Evolutionary conservation across 208 protist genomes (phyloP).

Genomic region (Tritrichomonas musculus): DNA sequence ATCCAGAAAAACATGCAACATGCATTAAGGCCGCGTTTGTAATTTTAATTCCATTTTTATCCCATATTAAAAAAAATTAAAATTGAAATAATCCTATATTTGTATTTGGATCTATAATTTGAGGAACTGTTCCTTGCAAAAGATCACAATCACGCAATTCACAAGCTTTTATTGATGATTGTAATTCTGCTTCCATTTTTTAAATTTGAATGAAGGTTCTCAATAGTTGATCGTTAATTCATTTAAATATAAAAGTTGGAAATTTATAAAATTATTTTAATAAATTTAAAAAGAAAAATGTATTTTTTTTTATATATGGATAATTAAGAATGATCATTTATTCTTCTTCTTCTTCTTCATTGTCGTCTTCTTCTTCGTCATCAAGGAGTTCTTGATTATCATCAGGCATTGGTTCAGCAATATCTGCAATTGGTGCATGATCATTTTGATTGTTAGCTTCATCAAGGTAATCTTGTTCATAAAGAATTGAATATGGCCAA

Average conservation of each 20-base stretch:
- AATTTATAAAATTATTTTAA: no score
- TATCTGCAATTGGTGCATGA: no score
- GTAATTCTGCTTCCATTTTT: neutral
- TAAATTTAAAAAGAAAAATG: no score
- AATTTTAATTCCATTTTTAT: constrained; percentile 35
- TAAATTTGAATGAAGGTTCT: no score
- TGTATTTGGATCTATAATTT: neutral
- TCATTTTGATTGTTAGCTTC: no score
- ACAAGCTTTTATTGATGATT: neutral
- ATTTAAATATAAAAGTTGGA: no score
- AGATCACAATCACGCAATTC: neutral
- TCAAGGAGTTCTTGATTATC: neutral
- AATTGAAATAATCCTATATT: neutral
- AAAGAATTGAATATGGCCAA: no score
- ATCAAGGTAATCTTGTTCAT: no score
- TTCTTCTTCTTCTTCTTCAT: constrained; percentile 17
- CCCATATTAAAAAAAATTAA: neutral
- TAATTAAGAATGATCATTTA: neutral
- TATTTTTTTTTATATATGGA: no score
- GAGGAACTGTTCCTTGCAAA: neutral
- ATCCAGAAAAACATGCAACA: neutral
- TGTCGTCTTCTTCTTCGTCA: neutral
- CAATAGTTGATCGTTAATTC: no score
- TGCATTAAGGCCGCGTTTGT: neutral
- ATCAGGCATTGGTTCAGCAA: no score